Evolutionary conservation across 352 stramenopile genomes (phyloP), one percentile per base, ranked within the genome.

Genomic region (Phytopythium aichiense): DNA sequence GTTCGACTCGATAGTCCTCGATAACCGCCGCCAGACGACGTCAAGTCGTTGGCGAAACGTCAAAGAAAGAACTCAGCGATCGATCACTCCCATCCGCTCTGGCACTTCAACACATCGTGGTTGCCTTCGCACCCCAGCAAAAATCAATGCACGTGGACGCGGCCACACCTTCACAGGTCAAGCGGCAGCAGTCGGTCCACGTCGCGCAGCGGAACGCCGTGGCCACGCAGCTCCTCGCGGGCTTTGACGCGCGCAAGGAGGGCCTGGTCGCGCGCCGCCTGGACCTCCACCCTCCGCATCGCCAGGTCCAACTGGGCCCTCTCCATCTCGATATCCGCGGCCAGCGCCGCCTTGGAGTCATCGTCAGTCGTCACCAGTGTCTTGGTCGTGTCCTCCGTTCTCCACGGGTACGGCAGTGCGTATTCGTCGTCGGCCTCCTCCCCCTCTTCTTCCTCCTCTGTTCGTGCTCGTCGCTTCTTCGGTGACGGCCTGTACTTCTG

Each of bases 151-250:
- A 45, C 12, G 20, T 13, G 38, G 13, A 7, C 38, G 20, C 6
- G 20, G n/a, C 42, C 42, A 25, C 18, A 22, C 38, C 7, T 28
- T 51, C 40, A 60, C 33, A 60, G 8, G 37, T 77, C 49, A 13
- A 77, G 67, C 11, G 71, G 67, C 51, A 73, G 71, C 45, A 74
- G 60, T 12, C 67, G 67, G 56, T 73, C 61, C 42, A 74, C 53
- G 18, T 74, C 67, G 55, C 50, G 48, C n/a, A 66, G 37, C 23
- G 58, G 62, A 28, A 75, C 67, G 37, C 64, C 71, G 38, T 74
- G 59, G 18, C 68, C 61, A 23, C 72, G n/a, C 23, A 77, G 53
- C 61, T 77, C 64, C 5, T 53, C 46, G 7, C 70, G 61, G 12
- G 70, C 64, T 51, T 71, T 72, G 11, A 61, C 71, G 18, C 61